Percentiles rank a stretch among this genome's conserved stretches.
Evolutionary conservation across 495 filamentous ascomycete genomes (phyloP).

Genomic region (Hapsidospora chrysogenum): DNA sequence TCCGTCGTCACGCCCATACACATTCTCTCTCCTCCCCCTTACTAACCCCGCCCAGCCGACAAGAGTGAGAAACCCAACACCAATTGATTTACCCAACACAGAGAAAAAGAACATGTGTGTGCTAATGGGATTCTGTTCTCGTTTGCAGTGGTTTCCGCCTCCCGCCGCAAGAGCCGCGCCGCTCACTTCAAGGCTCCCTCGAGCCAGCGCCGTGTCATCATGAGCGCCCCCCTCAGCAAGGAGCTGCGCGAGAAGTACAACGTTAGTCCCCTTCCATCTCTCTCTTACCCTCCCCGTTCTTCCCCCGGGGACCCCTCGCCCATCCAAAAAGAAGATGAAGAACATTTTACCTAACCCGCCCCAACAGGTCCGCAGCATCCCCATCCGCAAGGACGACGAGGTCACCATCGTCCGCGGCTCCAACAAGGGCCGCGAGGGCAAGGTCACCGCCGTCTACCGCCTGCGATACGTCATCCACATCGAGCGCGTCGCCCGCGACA

Average conservation of each 20-base stretch:
- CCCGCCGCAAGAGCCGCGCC: constrained; percentile 93
- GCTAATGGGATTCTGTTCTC: no score
- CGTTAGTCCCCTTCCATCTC: constrained; percentile 27
- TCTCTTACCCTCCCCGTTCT: constrained; percentile 11
- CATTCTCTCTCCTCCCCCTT: no score
- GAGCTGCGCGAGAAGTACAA: constrained; percentile 94
- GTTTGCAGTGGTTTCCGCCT: constrained; percentile 30
- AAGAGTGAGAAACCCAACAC: no score
- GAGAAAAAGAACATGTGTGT: no score
- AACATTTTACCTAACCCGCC: neutral
- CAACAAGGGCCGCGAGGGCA: constrained; percentile 92
- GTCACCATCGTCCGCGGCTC: constrained; percentile 71
- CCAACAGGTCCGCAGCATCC: constrained; percentile 77
- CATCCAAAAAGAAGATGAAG: neutral
- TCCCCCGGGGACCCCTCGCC: no score
- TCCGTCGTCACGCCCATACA: no score
- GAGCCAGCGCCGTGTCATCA: constrained; percentile 77
- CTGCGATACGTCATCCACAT: constrained; percentile 90
- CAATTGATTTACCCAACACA: no score
- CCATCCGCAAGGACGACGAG: constrained; percentile 96
- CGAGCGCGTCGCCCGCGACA: constrained; percentile 85
- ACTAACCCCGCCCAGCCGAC: no score
- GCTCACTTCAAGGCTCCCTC: constrained; percentile 90
- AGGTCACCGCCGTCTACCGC: constrained; percentile 91
- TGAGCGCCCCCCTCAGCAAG: constrained; percentile 87